Conservation (phyloP, 805 yeast genomes). For the Metahyphopichia silvanorum region DNA sequence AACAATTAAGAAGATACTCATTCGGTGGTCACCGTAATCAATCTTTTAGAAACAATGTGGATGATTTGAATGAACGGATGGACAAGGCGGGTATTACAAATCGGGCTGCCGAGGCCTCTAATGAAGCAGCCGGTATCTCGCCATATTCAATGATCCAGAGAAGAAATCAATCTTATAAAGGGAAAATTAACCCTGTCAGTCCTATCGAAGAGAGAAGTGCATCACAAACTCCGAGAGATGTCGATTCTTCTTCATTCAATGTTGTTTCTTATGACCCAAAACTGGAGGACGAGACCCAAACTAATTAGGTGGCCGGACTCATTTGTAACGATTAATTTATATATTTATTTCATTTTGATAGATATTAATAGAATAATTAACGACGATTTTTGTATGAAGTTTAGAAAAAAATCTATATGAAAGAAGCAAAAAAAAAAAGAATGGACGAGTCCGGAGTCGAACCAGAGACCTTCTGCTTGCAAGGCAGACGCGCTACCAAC, state of each 20-base stretch:
- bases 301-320: no score
- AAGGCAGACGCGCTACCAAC: slow-evolving; percentile 37
- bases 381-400: no score
- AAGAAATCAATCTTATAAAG: not conserved
- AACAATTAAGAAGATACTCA: not conserved
- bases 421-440: slow-evolving; percentile 1
- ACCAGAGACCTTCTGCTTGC: slow-evolving; percentile 38
- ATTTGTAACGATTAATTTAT: no score
- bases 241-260: not conserved
- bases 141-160: not conserved
- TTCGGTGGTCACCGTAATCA: slow-evolving; percentile 5
- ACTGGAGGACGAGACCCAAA: no score
- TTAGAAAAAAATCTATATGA: no score
- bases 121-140: slow-evolving; percentile 14
- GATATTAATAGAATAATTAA: no score
- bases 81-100: slow-evolving; percentile 12
- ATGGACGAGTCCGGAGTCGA: slow-evolving; percentile 16
- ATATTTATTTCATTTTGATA: no score
- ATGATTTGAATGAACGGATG: slow-evolving; percentile 8
- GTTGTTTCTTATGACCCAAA: slow-evolving; percentile 4
- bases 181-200: not conserved
- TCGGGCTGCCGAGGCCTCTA: slow-evolving; percentile 11
- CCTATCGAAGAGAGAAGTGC: not conserved
- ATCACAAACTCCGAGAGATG: not conserved
- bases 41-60: not conserved